Conservation (phyloP, 495 filamentous ascomycete species). For the Viridothelium virens region DNA sequence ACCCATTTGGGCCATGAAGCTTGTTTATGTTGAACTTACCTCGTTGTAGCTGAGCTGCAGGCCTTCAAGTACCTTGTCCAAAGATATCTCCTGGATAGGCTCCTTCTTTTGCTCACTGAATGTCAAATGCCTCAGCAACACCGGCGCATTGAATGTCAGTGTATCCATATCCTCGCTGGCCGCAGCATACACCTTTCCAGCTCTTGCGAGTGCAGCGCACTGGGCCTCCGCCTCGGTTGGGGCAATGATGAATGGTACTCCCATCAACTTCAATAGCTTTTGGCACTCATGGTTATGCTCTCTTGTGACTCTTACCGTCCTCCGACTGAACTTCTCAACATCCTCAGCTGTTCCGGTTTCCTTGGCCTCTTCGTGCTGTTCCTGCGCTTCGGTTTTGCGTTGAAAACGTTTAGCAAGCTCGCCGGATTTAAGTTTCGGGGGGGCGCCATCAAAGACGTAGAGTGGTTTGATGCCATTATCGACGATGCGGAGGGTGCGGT, state of each 20-base stretch:
- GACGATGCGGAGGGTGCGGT: conserved; percentile 94
- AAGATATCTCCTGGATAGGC: conserved; percentile 89
- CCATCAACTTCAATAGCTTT: conserved; percentile 83
- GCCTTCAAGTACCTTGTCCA: conserved; percentile 74
- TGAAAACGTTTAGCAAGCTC: conserved; percentile 91
- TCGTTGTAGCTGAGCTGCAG: conserved; percentile 34
- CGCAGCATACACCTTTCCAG: conserved; percentile 92
- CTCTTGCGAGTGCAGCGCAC: conserved; percentile 82
- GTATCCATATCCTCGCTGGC: conserved; percentile 99
- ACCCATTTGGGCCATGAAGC: not conserved
- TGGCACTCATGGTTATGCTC: conserved; percentile 97
- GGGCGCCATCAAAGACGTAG: conserved; percentile 95
- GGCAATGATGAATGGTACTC: conserved; percentile 87
- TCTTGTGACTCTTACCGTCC: conserved; percentile 87
- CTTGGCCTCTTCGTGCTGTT: conserved; percentile 87
- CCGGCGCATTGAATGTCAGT: conserved; percentile 85
- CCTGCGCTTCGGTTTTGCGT: conserved; percentile 79
- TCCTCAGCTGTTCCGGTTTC: conserved; percentile 96
- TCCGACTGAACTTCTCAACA: conserved; percentile 91
- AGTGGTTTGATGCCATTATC: conserved; percentile 98
- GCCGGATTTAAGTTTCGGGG: conserved; percentile 92
- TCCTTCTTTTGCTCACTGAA: conserved; percentile 96
- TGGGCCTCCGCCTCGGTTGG: conserved; percentile 97
- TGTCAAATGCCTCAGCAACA: conserved; percentile 86
- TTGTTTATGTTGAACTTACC: not conserved